Evolutionary conservation across 805 yeast genomes (phyloP), one percentile per base, ranked within the genome.

Genomic region (Hanseniaspora thailandica): DNA sequence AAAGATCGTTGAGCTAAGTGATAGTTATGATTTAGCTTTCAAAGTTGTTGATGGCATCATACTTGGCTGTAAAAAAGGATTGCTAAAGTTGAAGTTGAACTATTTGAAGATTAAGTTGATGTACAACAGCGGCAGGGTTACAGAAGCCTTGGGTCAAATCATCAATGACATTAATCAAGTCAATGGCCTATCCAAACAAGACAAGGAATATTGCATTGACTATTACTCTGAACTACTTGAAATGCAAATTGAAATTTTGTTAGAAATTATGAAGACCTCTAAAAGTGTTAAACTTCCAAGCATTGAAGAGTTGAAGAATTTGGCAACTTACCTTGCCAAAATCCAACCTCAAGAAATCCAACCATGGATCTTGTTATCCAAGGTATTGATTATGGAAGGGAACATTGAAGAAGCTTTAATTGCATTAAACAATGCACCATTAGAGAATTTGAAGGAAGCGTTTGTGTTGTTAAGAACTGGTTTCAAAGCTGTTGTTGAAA

Each of bases 401-500:
- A 82, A 83, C 64, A 77, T 78, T 63, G 89, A 84, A 62, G 76
- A 82, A 59, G 85, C 93, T 1, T 70, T 85, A 51, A 67, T 84
- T 54, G 77, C 88, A 1, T 71, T 85, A 58, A 85, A 85, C 61
- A 80, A 90, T 15, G 83, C 89, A 61, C 94, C 94, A 23, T 83
- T 85, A 87, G 81, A 81, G 52, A 60, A 70, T 1, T 77, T 84
- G 10, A 81, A 79, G 62, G 93, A 84, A 59, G 76, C 76, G 57
- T 84, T 72, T 63, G 71, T 74, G 22, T 71, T 83, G 20, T 31
- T 50, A n/a, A 41, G 54, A 50, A 34, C 54, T 2, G 46, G 44
- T 62, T 46, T 65, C 63, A 50, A 50, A 20, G 2, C 20, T 12
- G 23, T 50, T 30, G 56, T 62, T 7, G 63, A 62, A 33, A 39